phyloP scores from a whole-genome alignment of 306 rosid species.

The Comarum palustre region DNA sequence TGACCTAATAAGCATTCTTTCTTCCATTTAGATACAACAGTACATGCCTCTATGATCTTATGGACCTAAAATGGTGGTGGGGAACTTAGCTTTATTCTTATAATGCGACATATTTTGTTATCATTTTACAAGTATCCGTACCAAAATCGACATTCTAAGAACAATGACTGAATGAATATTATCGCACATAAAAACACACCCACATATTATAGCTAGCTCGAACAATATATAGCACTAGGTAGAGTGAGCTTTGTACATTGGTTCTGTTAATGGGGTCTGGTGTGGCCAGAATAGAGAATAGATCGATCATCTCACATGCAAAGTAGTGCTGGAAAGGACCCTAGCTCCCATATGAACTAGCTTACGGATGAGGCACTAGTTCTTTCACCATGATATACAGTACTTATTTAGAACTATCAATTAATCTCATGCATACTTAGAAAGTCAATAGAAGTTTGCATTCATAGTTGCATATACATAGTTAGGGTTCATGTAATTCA shows the following conservation, averaged over 20 bases:
- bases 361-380: background rate
- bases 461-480: background rate
- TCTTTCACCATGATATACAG: background rate
- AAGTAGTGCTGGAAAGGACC: background rate
- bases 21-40: background rate
- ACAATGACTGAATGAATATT: background rate
- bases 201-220: background rate
- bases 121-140: background rate
- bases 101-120: background rate
- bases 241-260: background rate
- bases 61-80: background rate
- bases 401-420: background rate
- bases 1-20: background rate
- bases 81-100: background rate
- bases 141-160: background rate
- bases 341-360: background rate
- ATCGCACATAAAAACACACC: background rate
- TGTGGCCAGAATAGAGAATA: background rate
- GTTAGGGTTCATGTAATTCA: background rate
- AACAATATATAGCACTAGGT: background rate
- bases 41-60: background rate
- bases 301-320: background rate
- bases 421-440: background rate
- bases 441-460: background rate
- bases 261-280: background rate